Evolutionary conservation across 192 early-diverging fungal genomes (phyloP).

Genomic region (Gigaspora rosea): DNA sequence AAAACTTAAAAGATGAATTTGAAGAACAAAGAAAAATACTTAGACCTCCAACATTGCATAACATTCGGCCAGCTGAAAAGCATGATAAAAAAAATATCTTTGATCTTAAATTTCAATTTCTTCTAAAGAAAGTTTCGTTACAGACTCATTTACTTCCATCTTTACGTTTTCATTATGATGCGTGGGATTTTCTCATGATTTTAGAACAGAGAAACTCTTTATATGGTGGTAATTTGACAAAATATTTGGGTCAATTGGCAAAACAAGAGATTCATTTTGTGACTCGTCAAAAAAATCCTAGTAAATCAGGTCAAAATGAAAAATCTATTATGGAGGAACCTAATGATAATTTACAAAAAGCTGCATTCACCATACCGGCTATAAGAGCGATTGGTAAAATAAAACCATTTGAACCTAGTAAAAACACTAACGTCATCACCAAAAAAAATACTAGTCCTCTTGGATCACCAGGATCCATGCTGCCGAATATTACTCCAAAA

Average conservation of each 20-base stretch:
- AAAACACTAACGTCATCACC: conserved; percentile 15
- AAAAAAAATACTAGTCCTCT: conserved; percentile 33
- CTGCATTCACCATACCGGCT: conserved; percentile 57
- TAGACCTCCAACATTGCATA: background rate
- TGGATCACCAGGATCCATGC: background rate
- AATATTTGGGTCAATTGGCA: conserved; percentile 51
- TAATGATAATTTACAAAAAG: conserved; percentile 41
- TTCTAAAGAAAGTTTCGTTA: conserved; percentile 57
- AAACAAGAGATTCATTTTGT: conserved; percentile 59
- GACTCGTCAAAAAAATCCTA: conserved; percentile 37
- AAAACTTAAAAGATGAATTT: conserved; percentile 67
- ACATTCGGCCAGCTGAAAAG: conserved; percentile 1
- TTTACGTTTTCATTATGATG: conserved; percentile 59
- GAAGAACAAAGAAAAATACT: conserved; percentile 52
- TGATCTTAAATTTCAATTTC: conserved; percentile 63
- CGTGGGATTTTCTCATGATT: conserved; percentile 53
- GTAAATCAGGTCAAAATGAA: conserved; percentile 20
- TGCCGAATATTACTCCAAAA: conserved; percentile 7
- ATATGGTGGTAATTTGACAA: background rate
- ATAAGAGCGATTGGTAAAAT: conserved; percentile 51
- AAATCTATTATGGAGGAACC: background rate
- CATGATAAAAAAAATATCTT: conserved; percentile 28
- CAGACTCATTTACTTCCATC: conserved; percentile 68
- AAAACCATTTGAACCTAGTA: conserved; percentile 36
- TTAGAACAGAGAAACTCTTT: conserved; percentile 30